Percentiles rank a stretch among this genome's conserved stretches.
These are phyloP conservation scores for Colletotrichum lupini DNA, from an alignment of 2,329 filamentous ascomycete genomes.

Conservation along the genomic window DNA sequence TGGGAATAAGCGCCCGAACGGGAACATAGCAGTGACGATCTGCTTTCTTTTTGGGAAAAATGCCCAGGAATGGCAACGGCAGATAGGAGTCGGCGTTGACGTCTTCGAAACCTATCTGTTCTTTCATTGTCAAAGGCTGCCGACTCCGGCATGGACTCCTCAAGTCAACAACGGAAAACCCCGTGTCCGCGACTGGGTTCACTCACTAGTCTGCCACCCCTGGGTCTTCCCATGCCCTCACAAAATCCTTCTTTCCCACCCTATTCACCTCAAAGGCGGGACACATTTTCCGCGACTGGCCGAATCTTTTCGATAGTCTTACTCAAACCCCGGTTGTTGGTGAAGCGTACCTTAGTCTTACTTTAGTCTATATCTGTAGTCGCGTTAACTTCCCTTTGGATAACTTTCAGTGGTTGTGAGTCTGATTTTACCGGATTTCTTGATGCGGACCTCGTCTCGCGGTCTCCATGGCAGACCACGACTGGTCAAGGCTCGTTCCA, in stretches of 20 bases:
- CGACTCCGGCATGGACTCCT: background rate
- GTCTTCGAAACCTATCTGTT: background rate
- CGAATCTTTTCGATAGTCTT: background rate
- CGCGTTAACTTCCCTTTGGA: background rate
- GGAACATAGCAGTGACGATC: background rate
- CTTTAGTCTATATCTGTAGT: background rate
- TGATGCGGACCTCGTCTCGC: background rate
- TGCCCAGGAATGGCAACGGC: background rate
- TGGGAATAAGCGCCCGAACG: background rate
- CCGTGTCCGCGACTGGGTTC: slow-evolving; percentile 4
- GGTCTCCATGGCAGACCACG: background rate
- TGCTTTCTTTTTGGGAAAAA: background rate
- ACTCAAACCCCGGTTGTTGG: background rate
- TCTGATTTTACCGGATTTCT: background rate
- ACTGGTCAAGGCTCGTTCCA: background rate
- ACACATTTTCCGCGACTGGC: background rate
- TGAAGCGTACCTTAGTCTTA: background rate
- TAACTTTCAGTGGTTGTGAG: background rate
- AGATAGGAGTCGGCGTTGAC: background rate
- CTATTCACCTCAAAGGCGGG: background rate
- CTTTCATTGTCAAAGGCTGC: background rate
- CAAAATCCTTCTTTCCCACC: background rate
- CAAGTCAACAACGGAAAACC: background rate
- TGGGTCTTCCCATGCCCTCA: slow-evolving; percentile 11
- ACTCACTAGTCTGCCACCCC: slow-evolving; percentile 9